Evolutionary conservation across 2,329 filamentous ascomycete genomes (phyloP).

Genomic region (Nemania serpens): DNA sequence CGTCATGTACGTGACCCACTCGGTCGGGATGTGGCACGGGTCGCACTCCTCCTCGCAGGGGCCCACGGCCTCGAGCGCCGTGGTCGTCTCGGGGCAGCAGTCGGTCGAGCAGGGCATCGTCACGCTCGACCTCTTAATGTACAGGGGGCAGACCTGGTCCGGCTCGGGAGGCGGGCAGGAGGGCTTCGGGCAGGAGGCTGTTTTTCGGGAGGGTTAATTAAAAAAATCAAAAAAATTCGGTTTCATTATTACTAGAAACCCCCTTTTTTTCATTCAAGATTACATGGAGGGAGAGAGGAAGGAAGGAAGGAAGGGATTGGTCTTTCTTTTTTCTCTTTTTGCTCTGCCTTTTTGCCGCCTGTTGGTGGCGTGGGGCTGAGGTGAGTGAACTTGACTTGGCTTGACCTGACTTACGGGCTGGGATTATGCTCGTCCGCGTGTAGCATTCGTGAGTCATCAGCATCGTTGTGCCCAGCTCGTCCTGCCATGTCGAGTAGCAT

Average conservation of each 20-base stretch:
- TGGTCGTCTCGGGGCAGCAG: conserved; percentile 46
- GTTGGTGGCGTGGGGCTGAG: background rate
- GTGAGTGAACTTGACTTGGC: conserved; percentile 1
- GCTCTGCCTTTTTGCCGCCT: background rate
- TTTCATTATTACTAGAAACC: too few species aligned
- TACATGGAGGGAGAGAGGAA: too few species aligned
- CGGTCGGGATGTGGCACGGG: conserved; percentile 35
- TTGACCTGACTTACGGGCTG: conserved; percentile 29
- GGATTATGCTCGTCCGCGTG: conserved; percentile 30
- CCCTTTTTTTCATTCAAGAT: background rate
- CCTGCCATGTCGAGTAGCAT: conserved; percentile 35
- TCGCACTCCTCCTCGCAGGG: conserved; percentile 38
- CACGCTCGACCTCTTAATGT: conserved; percentile 41
- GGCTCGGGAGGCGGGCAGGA: conserved; percentile 30
- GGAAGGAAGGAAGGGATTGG: too few species aligned
- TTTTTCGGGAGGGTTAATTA: background rate
- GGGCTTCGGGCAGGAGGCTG: conserved; percentile 35
- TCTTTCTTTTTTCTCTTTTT: background rate
- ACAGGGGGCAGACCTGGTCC: conserved; percentile 38
- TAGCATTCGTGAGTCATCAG: conserved; percentile 35
- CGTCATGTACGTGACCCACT: conserved; percentile 38
- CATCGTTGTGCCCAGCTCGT: conserved; percentile 30
- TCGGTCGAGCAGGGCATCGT: conserved; percentile 45
- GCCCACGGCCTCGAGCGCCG: conserved; percentile 27
- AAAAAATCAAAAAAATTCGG: too few species aligned